phyloP scores from a whole-genome alignment of 2,329 filamentous ascomycete species.

The Blastomyces gilchristii region DNA sequence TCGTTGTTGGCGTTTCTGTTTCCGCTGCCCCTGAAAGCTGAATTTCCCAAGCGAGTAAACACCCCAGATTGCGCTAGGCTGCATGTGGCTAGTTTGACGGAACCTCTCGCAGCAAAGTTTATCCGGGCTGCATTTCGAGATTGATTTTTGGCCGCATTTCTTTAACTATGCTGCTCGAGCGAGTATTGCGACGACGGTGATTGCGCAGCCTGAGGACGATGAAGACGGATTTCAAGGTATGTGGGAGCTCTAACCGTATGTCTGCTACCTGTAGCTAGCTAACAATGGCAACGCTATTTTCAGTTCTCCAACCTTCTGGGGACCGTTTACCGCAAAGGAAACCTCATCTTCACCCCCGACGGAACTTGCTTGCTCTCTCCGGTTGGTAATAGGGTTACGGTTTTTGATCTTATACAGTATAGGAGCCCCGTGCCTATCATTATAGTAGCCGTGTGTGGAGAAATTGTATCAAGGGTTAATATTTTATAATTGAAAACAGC shows the following conservation, averaged over 20 bases:
- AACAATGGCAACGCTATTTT: constrained; percentile 16
- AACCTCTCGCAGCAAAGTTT: constrained; percentile 5
- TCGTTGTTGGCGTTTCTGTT: constrained; percentile 14
- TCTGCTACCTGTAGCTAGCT: constrained; percentile 14
- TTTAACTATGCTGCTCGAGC: neutral
- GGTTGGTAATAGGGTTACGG: constrained; percentile 88
- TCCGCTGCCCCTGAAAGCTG: constrained; percentile 26
- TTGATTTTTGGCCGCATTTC: constrained; percentile 3
- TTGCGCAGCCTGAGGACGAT: constrained; percentile 42
- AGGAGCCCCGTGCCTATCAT: constrained; percentile 8
- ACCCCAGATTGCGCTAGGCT: constrained; percentile 25
- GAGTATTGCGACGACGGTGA: constrained; percentile 7
- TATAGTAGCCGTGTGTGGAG: neutral
- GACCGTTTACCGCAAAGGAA: constrained; percentile 96
- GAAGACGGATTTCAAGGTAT: constrained; percentile 98
- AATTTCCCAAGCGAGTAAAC: constrained; percentile 17
- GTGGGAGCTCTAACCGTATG: neutral
- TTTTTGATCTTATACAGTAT: constrained; percentile 94
- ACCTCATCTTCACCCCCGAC: constrained; percentile 91
- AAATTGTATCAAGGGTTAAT: constrained; percentile 3
- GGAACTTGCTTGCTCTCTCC: constrained; percentile 92
- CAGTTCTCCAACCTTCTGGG: constrained; percentile 97
- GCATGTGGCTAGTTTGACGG: constrained; percentile 17
- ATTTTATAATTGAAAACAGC: constrained; percentile 17
- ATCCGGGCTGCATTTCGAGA: neutral